Conservation (phyloP, 768 basidiomycete genomes). For the Leccinellum albellum region DNA sequence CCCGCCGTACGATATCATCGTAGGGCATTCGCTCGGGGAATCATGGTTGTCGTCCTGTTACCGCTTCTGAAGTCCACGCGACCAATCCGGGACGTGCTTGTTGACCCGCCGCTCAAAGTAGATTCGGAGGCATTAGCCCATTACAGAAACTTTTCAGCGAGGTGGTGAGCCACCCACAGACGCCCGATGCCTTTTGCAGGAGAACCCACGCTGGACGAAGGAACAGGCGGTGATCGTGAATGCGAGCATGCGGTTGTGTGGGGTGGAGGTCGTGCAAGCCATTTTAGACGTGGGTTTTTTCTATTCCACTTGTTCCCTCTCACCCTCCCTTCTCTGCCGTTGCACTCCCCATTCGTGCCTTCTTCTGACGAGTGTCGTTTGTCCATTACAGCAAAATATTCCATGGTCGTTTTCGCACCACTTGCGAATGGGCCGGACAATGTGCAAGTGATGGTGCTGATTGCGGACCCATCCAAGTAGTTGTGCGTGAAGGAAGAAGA, state of each 20-base stretch:
- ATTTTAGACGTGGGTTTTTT: conserved; percentile 9
- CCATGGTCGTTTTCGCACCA: conserved; percentile 20
- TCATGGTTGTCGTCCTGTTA: conserved; percentile 12
- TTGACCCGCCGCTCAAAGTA: conserved; percentile 17
- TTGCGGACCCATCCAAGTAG: conserved; percentile 10
- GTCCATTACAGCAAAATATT: conserved; percentile 14
- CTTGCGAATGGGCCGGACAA: conserved; percentile 3
- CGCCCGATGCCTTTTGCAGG: background rate
- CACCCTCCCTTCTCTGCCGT: background rate
- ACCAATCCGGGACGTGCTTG: conserved; percentile 11
- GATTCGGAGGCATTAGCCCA: background rate
- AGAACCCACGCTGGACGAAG: background rate
- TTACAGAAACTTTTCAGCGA: background rate
- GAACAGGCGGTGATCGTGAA: conserved; percentile 4
- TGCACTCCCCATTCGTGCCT: background rate
- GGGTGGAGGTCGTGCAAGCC: conserved; percentile 4
- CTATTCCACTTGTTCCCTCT: background rate
- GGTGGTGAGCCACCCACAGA: background rate
- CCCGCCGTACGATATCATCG: conserved; percentile 10
- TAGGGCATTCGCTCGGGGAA: conserved; percentile 21
- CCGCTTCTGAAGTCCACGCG: conserved; percentile 9
- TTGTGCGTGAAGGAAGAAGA: background rate
- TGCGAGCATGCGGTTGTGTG: conserved; percentile 1
- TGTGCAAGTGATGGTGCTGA: conserved; percentile 8
- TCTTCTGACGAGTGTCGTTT: background rate